These are phyloP conservation scores for Avena atlantica DNA, from an alignment of 176 grass and related monocot species.

Conservation along the genomic window DNA sequence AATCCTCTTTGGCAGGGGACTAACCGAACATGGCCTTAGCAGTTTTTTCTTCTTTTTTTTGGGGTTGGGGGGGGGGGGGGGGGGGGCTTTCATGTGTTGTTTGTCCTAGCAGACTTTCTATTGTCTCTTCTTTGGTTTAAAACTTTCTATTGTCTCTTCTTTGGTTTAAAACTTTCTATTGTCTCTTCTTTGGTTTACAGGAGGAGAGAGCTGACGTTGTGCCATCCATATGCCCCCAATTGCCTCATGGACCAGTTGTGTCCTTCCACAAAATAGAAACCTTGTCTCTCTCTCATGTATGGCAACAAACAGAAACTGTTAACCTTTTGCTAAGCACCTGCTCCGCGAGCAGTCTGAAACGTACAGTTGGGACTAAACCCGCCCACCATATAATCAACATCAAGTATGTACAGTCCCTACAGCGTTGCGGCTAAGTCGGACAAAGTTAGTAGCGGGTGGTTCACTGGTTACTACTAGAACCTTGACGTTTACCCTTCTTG, in stretches of 20 bases:
- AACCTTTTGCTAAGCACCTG: no score
- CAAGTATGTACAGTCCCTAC: not conserved
- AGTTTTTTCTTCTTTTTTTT: no score
- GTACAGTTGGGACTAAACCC: not conserved
- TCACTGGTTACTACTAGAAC: not conserved
- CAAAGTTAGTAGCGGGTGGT: not conserved
- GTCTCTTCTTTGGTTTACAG: no score
- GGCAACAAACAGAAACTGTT: not conserved
- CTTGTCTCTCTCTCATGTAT: not conserved
- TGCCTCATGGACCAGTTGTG: not conserved
- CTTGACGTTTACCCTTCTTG: not conserved
- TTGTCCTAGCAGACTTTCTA: no score
- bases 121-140: no score
- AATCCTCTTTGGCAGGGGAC: no score
- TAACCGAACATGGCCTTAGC: no score
- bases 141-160: no score
- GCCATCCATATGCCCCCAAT: not conserved
- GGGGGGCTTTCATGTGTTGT: no score
- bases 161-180: no score
- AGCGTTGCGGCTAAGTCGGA: slow-evolving; percentile 1
- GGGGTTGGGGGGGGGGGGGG: no score
- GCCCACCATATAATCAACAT: not conserved
- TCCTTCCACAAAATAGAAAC: not conserved
- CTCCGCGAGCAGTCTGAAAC: not conserved
- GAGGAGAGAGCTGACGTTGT: no score